Conservation (phyloP, 805 yeast genomes). For the Candida sakaeoensis region DNA sequence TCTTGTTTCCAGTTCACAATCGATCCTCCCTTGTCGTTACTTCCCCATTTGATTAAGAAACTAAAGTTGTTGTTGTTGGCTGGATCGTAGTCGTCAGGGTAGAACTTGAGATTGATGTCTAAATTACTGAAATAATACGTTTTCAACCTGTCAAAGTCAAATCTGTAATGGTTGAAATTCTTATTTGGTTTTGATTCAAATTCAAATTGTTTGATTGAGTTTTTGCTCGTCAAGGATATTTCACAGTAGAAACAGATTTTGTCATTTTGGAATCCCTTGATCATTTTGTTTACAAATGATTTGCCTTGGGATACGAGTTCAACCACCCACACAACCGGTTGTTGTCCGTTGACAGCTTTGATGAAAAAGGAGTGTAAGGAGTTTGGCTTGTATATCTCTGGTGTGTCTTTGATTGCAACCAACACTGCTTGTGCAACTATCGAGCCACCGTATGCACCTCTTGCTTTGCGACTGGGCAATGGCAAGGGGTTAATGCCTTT, state of each 20-base stretch:
- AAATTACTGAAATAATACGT: neutral
- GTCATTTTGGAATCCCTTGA: slow-evolving; percentile 28
- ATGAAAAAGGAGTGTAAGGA: slow-evolving; percentile 39
- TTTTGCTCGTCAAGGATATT: slow-evolving; percentile 33
- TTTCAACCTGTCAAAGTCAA: neutral
- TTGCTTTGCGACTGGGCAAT: slow-evolving; percentile 16
- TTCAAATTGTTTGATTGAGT: slow-evolving; percentile 15
- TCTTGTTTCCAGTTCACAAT: slow-evolving; percentile 11
- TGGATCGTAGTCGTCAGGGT: slow-evolving; percentile 17
- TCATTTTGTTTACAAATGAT: slow-evolving; percentile 31
- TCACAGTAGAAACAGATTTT: slow-evolving; percentile 29
- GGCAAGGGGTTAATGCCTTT: slow-evolving; percentile 19
- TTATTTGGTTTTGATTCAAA: slow-evolving; percentile 10
- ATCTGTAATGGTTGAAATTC: neutral
- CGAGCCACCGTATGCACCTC: slow-evolving; percentile 33
- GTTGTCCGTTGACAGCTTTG: slow-evolving; percentile 32
- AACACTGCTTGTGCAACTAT: slow-evolving; percentile 33
- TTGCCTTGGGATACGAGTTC: slow-evolving; percentile 34
- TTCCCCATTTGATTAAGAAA: slow-evolving; percentile 27
- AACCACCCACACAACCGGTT: slow-evolving; percentile 28
- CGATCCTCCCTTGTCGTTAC: slow-evolving; percentile 13
- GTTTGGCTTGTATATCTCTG: slow-evolving; percentile 35
- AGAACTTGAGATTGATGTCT: neutral
- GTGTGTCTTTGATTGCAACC: slow-evolving; percentile 26
- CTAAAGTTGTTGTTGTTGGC: slow-evolving; percentile 20